phyloP scores from a whole-genome alignment of 1,139 yeast genomes.

The Suhomyces wounanorum region DNA sequence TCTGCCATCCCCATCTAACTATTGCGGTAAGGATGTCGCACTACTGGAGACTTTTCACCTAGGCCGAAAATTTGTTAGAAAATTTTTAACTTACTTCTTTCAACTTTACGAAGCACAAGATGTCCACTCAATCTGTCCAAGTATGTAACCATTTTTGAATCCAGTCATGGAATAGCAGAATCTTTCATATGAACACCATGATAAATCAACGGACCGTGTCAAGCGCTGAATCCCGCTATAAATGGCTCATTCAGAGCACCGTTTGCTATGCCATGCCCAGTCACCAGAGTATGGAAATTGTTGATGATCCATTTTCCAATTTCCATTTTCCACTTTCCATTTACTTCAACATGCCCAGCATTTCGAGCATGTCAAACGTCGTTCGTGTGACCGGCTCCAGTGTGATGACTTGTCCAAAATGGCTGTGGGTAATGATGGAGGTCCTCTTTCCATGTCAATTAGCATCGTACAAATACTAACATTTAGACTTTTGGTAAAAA shows the following conservation, averaged over 20 bases:
- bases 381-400: not conserved
- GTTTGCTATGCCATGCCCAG: not conserved
- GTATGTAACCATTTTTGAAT: constrained; percentile 42
- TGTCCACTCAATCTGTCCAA: constrained; percentile 73
- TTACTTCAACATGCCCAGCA: too few species aligned
- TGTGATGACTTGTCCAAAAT: not conserved
- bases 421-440: not conserved
- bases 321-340: too few species aligned
- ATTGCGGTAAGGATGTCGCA: constrained; percentile 11
- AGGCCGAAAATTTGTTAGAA: constrained; percentile 15
- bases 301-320: not conserved
- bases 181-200: not conserved
- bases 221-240: not conserved
- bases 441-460: not conserved
- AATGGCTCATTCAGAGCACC: not conserved
- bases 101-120: constrained; percentile 21
- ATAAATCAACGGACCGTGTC: not conserved
- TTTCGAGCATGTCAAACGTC: not conserved
- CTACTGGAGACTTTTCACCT: constrained; percentile 14
- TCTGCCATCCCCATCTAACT: not conserved
- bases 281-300: not conserved
- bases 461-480: constrained; percentile 24
- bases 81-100: constrained; percentile 17
- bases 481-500: constrained; percentile 97
- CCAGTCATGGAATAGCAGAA: not conserved